Base-by-base conservation (phyloP, 176 grass and related monocot species). In the Stipa capillata region DNA sequence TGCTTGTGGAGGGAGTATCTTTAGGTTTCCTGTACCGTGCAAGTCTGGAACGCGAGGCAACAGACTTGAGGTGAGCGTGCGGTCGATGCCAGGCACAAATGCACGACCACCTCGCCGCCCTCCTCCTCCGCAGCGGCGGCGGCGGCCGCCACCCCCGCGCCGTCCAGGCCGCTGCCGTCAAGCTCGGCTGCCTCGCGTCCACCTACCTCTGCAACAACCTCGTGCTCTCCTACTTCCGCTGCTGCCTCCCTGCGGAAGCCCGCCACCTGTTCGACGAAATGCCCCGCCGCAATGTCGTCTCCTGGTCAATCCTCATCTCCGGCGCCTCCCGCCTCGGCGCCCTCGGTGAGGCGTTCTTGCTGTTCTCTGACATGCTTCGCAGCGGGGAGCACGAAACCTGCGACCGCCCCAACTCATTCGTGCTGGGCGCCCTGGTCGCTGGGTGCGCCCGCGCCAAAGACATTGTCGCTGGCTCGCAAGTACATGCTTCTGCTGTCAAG, bases 241-340 rank as follows among this genome's bases (percentile, higher is more conserved):
- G 48, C 14, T 31, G 63, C 8, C 63, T 74, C 70, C 41, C 58
- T 2, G 11, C n/a, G 15, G 65, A 91, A 45, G 85, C 86, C 20
- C 76, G 83, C 71, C 47, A 42, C 13, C 47, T 91, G 76, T 89
- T 94, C 88, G 88, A 91, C 66, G 83, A 81, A 91, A 94, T 84
- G 74, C 83, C 79, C 35, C 88, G 40, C 12, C 83, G 79, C 18
- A 91, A 91, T 44, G 56, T 86, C 35, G 51, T 83, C 65, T 86
- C 85, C 13, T 94, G 88, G 88, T 84, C 76, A n/a, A 11, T 81
- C 34, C 63, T 87, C 24, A 82, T 90, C 21, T 86, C 85, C 36
- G 80, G 42, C 65, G 80, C 54, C 28, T 68, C 85, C 14, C 80
- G 50, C 36, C 53, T 80, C 4, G 78, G 87, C 2, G 33, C 25